These are phyloP conservation scores for Yarrowia phangngaensis DNA, from an alignment of 805 yeast genomes.

Conservation along the genomic window DNA sequence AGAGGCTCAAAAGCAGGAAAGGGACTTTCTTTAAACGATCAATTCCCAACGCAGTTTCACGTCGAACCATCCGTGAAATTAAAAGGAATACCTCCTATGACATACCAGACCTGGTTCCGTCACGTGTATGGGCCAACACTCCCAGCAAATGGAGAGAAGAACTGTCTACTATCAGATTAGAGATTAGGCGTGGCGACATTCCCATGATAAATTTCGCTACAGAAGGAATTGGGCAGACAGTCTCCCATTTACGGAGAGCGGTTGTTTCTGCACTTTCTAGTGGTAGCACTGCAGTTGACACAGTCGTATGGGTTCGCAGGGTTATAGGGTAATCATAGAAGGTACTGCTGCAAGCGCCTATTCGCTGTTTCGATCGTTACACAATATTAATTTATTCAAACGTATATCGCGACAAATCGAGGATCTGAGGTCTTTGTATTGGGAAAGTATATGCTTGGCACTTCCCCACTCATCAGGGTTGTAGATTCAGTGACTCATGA, in stretches of 20 bases:
- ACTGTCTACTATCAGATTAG: slow-evolving; percentile 2
- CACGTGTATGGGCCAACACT: slow-evolving; percentile 16
- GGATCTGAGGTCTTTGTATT: too few relatives aligned
- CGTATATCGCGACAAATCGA: too few relatives aligned
- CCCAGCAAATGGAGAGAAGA: slow-evolving; percentile 17
- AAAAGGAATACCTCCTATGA: slow-evolving; percentile 10
- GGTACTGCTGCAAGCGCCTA: not conserved
- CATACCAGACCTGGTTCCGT: slow-evolving; percentile 1
- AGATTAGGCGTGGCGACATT: slow-evolving; percentile 5
- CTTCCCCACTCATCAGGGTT: too few relatives aligned
- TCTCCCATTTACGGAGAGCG: not conserved
- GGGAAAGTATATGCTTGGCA: too few relatives aligned
- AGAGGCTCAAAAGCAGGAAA: slow-evolving; percentile 7
- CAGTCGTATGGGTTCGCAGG: slow-evolving; percentile 3
- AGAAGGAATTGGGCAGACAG: slow-evolving; percentile 6
- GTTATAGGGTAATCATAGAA: not conserved
- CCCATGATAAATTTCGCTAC: not conserved
- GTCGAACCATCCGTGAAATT: slow-evolving; percentile 14
- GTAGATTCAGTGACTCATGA: not conserved
- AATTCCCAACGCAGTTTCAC: slow-evolving; percentile 17
- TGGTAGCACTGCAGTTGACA: not conserved
- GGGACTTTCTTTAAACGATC: slow-evolving; percentile 18
- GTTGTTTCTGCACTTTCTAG: not conserved
- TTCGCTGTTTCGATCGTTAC: not conserved
- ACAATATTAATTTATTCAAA: too few relatives aligned